Evolutionary conservation across 148 eudicot species (phyloP), one percentile per base, ranked within the genome.

Genomic region (Euryodendron excelsum): DNA sequence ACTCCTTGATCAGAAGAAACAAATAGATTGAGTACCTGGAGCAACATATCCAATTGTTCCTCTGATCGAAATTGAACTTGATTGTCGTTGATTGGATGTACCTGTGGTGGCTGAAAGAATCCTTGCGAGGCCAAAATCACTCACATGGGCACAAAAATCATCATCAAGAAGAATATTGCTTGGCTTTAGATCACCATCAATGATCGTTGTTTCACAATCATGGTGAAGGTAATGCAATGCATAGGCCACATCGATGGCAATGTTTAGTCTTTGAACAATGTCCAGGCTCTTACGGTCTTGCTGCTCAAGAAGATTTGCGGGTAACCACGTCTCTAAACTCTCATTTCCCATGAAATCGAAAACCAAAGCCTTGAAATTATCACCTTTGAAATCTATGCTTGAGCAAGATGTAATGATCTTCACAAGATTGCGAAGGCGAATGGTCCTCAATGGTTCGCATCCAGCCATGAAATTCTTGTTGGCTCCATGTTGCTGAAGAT

Each of bases 371-470:
- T 58, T 78, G 53, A 78, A 78, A 7, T 69, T 20, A 2, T 27
- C 25, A 0, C 80, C 69, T 44, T 70, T 59, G 15, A 52, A 79
- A 52, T 79, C 82, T 20, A 28, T 37, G 41, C 72, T 55, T 7
- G 77, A 73, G 55, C 77, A 79, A 53, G 66, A n/a, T n/a, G 82
- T 80, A 18, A 73, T 25, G 56, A 80, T 66, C 73, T 65, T 80
- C 2, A 72, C 73, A 17, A 80, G 77, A 73, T 80, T 80, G 0
- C 67, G 18, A 17, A 73, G 78, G 56, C 73, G 68, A 33, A 79
- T 73, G 18, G 20, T 79, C 72, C 52, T 73, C 72, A 79, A 30
- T 14, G 77, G 71, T 48, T 79, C 67, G 37, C 77, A 80, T 58
- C 75, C 83, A 1, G 83, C 75, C 11, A 74, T 1, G 50, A 80